Evolutionary conservation across 495 filamentous ascomycete genomes (phyloP).

Genomic region (Tirmania nivea): DNA sequence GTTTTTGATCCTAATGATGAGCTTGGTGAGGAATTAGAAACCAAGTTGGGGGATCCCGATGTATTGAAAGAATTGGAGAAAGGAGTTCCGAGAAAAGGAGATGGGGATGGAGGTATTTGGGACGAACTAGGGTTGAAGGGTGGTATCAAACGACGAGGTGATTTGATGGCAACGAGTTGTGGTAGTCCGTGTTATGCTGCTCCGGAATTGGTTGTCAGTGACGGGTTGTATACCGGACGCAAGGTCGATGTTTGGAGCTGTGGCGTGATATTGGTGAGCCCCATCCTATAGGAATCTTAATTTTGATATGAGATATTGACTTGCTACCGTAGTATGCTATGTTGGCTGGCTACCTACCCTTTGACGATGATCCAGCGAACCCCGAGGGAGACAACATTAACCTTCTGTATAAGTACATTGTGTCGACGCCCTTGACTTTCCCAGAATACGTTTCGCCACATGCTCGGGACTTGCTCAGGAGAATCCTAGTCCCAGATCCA

Average conservation of each 20-base stretch:
- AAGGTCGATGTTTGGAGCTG: slow-evolving; percentile 99
- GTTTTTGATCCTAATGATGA: slow-evolving; percentile 83
- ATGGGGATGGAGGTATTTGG: slow-evolving; percentile 16
- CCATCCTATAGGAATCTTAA: not conserved
- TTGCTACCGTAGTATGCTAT: slow-evolving; percentile 65
- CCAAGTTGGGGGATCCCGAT: slow-evolving; percentile 38
- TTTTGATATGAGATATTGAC: not conserved
- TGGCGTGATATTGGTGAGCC: slow-evolving; percentile 84
- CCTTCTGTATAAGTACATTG: slow-evolving; percentile 96
- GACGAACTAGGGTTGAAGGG: slow-evolving; percentile 8
- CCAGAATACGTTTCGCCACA: slow-evolving; percentile 98
- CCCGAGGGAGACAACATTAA: slow-evolving; percentile 99
- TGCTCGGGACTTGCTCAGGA: slow-evolving; percentile 71
- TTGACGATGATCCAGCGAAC: slow-evolving; percentile 96
- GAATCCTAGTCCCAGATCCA: slow-evolving; percentile 92
- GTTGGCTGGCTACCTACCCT: slow-evolving; percentile 95
- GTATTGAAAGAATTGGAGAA: slow-evolving; percentile 21
- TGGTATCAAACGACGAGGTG: slow-evolving; percentile 33
- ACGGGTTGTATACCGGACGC: slow-evolving; percentile 86
- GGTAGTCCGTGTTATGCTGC: slow-evolving; percentile 89
- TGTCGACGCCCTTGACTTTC: slow-evolving; percentile 89
- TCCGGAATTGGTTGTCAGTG: slow-evolving; percentile 90
- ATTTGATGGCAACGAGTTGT: slow-evolving; percentile 63
- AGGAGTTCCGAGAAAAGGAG: slow-evolving; percentile 16
- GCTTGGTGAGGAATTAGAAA: slow-evolving; percentile 71